Evolutionary conservation across 345 rosid genomes (phyloP).

Genomic region (Eucalyptus curtisii): DNA sequence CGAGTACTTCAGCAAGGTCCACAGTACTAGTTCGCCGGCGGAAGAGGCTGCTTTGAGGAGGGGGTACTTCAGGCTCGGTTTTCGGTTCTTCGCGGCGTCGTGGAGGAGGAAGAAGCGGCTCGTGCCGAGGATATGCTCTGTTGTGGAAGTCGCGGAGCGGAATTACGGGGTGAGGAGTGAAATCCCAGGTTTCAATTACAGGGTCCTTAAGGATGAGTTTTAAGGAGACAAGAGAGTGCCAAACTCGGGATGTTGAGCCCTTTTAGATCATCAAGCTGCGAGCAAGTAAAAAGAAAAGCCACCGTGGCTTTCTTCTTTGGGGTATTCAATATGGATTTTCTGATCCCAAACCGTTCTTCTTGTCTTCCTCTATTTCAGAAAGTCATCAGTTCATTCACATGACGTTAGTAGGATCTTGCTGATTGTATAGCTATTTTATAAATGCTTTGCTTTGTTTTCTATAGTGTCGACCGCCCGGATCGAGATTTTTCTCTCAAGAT

Average conservation of each 20-base stretch:
- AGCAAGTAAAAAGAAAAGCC: neutral
- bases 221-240: neutral
- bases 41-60: neutral
- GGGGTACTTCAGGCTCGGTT: neutral
- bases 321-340: neutral
- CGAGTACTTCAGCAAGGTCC: slow-evolving; percentile 30
- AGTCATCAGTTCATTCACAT: neutral
- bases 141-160: neutral
- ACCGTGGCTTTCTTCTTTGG: neutral
- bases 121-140: neutral
- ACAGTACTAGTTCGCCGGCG: neutral
- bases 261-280: neutral
- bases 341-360: neutral
- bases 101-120: neutral
- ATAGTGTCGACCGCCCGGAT: neutral
- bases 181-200: neutral
- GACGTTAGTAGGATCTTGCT: neutral
- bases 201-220: neutral
- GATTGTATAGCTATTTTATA: neutral
- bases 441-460: neutral
- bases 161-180: neutral
- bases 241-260: neutral
- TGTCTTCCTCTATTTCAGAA: neutral
- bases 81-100: neutral
- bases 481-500: neutral